These are phyloP conservation scores for Plantago lanceolata DNA, from an alignment of 305 asterid genomes.

Conservation along the genomic window DNA sequence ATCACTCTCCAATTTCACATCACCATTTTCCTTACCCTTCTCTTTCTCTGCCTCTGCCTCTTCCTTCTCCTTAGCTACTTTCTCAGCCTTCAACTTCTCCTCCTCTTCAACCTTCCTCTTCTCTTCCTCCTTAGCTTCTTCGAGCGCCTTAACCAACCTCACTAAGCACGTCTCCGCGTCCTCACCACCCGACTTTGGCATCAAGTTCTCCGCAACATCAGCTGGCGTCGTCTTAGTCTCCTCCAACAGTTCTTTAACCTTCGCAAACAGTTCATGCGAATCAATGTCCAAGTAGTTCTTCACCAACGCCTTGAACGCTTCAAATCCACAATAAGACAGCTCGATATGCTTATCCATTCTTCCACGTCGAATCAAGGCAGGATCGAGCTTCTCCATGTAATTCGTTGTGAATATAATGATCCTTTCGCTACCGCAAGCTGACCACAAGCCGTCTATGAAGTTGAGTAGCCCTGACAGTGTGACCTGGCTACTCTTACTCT, in stretches of 20 bases:
- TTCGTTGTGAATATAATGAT: constrained; percentile 4
- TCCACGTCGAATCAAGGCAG: constrained; percentile 4
- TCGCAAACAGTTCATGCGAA: neutral
- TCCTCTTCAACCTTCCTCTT: neutral
- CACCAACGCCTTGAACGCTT: constrained; percentile 2
- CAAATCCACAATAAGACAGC: constrained; percentile 3
- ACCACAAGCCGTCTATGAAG: constrained; percentile 12
- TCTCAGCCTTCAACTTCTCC: neutral
- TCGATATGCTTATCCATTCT: constrained; percentile 6
- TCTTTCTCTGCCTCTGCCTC: neutral
- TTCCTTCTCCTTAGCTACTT: neutral
- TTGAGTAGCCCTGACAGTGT: constrained; percentile 21
- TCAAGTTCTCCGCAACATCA: constrained; percentile 8
- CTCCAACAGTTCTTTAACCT: neutral
- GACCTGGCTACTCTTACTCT: constrained; percentile 28
- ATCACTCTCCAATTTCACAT: neutral
- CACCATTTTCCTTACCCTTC: neutral
- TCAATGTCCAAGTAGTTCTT: constrained; percentile 6
- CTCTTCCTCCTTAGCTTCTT: neutral
- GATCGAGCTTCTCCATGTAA: constrained; percentile 8
- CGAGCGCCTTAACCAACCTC: constrained; percentile 4
- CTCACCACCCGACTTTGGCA: constrained; percentile 5
- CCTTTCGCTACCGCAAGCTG: constrained; percentile 10
- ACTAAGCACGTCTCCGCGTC: neutral
- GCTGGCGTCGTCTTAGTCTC: neutral